Percentiles rank a stretch among this genome's conserved stretches.
phyloP scores from a whole-genome alignment of 345 rosid genomes.

The Aethionema arabicum region DNA sequence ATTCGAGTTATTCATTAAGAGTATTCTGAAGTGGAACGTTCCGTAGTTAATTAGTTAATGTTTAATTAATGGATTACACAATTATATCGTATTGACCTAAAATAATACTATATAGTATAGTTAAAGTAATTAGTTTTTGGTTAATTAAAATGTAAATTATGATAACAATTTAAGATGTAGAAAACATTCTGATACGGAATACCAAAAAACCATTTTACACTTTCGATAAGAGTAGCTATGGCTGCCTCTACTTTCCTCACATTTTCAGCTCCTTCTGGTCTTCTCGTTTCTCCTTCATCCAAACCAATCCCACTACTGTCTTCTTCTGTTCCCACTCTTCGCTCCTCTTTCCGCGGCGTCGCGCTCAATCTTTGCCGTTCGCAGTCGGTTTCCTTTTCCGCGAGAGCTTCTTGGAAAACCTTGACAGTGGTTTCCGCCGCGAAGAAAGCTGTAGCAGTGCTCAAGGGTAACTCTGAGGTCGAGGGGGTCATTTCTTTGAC shows the following conservation, averaged over 20 bases:
- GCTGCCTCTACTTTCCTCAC: constrained; percentile 56
- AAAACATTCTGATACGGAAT: too few species aligned
- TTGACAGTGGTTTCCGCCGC: constrained; percentile 57
- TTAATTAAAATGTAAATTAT: too few species aligned
- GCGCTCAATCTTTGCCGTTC: constrained; percentile 51
- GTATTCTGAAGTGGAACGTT: too few species aligned
- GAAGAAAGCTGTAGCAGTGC: constrained; percentile 91
- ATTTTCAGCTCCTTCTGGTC: constrained; percentile 34
- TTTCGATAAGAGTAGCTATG: constrained; percentile 43
- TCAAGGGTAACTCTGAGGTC: constrained; percentile 71
- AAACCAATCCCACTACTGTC: constrained; percentile 9
- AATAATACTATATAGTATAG: too few species aligned
- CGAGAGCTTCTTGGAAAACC: constrained; percentile 43
- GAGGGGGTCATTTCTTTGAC: constrained; percentile 86
- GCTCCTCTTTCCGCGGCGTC: constrained; percentile 56
- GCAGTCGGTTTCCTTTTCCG: constrained; percentile 37
- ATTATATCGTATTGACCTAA: too few species aligned
- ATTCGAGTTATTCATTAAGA: too few species aligned
- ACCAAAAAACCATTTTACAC: too few species aligned
- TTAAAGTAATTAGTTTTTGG: too few species aligned
- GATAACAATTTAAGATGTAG: too few species aligned
- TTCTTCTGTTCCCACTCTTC: constrained; percentile 25
- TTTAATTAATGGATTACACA: too few species aligned
- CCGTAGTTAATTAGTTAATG: too few species aligned
- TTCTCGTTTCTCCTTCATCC: constrained; percentile 31